Evolutionary conservation across 1,139 yeast species (phyloP).

Genomic region (Magnusiomyces tetraspermus): DNA sequence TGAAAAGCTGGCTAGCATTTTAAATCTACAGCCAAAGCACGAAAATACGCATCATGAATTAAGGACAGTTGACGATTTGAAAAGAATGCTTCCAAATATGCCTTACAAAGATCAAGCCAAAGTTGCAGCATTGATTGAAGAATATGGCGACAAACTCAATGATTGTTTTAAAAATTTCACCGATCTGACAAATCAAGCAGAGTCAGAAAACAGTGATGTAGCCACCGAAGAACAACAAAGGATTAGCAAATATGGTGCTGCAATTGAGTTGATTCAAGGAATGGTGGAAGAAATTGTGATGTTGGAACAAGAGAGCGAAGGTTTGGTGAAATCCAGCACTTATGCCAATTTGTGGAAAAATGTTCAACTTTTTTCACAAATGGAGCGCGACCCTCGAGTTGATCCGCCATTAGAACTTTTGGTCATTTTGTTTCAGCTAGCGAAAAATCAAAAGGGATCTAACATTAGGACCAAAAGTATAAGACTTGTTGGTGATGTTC

Average conservation of each 20-base stretch:
- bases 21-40: neutral
- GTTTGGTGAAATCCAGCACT: neutral
- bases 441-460: slow-evolving; percentile 8
- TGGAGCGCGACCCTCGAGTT: slow-evolving; percentile 3
- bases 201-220: neutral
- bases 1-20: neutral
- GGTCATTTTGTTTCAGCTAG: slow-evolving; percentile 13
- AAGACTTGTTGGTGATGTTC: slow-evolving; percentile 24
- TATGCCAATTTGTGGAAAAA: slow-evolving; percentile 11
- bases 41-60: neutral
- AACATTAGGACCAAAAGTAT: slow-evolving; percentile 18
- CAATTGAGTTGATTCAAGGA: slow-evolving; percentile 9
- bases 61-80: slow-evolving; percentile 8
- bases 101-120: slow-evolving; percentile 9
- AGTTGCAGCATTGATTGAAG: slow-evolving; percentile 7
- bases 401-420: slow-evolving; percentile 14
- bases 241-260: slow-evolving; percentile 7
- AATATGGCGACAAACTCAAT: slow-evolving; percentile 10
- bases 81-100: slow-evolving; percentile 10
- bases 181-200: slow-evolving; percentile 7
- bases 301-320: slow-evolving; percentile 4
- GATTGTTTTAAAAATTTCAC: slow-evolving; percentile 7
- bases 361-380: slow-evolving; percentile 9
- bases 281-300: slow-evolving; percentile 8
- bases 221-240: neutral